Evolutionary conservation across 441 rosid species (phyloP).

Genomic region (Mallotus repandus): DNA sequence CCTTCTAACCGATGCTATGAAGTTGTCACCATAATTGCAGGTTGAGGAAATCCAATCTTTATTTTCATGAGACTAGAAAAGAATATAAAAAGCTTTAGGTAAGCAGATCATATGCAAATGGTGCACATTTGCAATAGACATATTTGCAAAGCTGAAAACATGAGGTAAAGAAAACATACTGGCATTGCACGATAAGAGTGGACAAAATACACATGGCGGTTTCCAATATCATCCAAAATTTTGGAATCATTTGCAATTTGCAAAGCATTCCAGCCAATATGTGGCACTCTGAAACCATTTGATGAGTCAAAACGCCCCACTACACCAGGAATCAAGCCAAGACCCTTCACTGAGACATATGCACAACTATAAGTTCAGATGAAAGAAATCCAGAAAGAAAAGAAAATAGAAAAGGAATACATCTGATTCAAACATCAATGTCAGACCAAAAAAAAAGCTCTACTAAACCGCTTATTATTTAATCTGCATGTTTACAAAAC

Average conservation of each 20-base stretch:
- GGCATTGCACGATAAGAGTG: conserved; percentile 95
- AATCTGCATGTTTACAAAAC: not conserved
- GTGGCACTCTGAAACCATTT: conserved; percentile 77
- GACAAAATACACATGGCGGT: conserved; percentile 88
- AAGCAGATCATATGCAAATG: conserved; percentile 11
- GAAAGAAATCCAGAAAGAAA: not conserved
- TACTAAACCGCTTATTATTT: not conserved
- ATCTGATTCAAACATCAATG: not conserved
- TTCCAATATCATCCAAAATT: conserved; percentile 83
- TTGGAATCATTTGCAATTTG: conserved; percentile 66
- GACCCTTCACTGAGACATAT: conserved; percentile 69
- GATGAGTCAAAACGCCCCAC: conserved; percentile 87
- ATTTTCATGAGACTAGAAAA: conserved; percentile 65
- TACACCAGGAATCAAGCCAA: conserved; percentile 89
- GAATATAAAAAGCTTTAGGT: conserved; percentile 17
- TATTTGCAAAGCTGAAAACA: conserved; percentile 3
- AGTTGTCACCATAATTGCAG: conserved; percentile 74
- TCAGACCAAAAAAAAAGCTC: not conserved
- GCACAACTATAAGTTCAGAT: conserved; percentile 10
- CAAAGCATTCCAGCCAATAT: conserved; percentile 98
- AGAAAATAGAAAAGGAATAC: not conserved
- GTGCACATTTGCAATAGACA: not conserved
- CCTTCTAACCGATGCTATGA: conserved; percentile 83
- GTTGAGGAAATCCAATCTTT: conserved; percentile 90
- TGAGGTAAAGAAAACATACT: conserved; percentile 37